Evolutionary conservation across 257 asterid species (phyloP).

Genomic region (Haberlea rhodopensis): DNA sequence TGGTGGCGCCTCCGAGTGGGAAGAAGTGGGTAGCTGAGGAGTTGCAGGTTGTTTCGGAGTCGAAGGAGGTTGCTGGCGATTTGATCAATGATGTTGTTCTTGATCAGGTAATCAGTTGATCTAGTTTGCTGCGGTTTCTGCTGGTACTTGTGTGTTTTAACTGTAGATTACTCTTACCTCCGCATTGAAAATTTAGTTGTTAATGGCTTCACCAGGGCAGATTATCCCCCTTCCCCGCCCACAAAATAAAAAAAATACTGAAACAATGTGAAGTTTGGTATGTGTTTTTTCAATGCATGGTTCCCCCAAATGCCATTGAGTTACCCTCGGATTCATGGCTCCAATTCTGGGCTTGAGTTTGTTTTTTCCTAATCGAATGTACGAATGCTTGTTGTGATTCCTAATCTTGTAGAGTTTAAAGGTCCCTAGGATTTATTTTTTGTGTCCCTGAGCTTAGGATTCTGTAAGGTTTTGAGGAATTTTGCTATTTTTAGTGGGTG

Average conservation of each 20-base stretch:
- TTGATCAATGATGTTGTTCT: constrained; percentile 79
- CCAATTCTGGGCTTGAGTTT: neutral
- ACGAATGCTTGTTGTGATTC: neutral
- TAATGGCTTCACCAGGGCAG: too few relatives aligned
- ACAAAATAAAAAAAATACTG: too few relatives aligned
- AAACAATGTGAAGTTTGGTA: neutral
- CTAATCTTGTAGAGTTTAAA: neutral
- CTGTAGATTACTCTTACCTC: neutral
- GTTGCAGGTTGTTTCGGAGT: constrained; percentile 76
- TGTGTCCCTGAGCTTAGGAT: neutral
- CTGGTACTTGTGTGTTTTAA: neutral
- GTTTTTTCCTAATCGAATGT: neutral
- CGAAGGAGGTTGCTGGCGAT: constrained; percentile 90
- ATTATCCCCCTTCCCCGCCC: too few relatives aligned
- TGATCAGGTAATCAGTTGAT: constrained; percentile 61
- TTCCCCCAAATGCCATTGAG: neutral
- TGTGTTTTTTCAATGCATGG: neutral
- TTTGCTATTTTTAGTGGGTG: neutral
- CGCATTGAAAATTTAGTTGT: too few relatives aligned
- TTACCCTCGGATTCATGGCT: too few relatives aligned
- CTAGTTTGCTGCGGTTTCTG: neutral
- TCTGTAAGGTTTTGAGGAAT: neutral
- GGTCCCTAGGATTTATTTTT: neutral
- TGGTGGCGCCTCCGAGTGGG: constrained; percentile 67
- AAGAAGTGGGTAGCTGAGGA: constrained; percentile 87